Percentiles rank a stretch among this genome's conserved stretches.
Conservation (phyloP, 129 eudicot species). For the Helianthus tuberosus region DNA sequence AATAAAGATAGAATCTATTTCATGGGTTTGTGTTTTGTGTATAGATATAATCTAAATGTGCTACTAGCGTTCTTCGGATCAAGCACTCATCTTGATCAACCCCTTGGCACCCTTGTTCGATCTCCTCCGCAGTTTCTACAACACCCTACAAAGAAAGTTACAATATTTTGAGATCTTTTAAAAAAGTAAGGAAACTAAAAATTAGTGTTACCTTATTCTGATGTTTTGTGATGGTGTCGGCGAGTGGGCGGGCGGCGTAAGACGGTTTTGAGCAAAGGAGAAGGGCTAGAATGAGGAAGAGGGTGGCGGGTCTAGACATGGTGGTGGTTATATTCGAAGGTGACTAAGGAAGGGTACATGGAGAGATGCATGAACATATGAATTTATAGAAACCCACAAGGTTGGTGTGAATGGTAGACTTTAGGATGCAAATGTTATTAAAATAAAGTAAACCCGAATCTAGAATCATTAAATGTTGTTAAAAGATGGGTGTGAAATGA, state of each 20-base stretch:
- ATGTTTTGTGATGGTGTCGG: conserved; percentile 10
- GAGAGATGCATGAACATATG: conserved; percentile 6
- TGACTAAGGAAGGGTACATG: not conserved
- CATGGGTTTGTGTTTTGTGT: conserved; percentile 49
- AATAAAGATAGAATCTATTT: conserved; percentile 37
- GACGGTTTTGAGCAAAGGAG: conserved; percentile 34
- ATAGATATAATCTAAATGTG: conserved; percentile 63
- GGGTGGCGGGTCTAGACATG: conserved; percentile 34
- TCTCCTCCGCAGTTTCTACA: conserved; percentile 18
- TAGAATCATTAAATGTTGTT: not conserved
- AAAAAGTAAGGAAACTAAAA: not conserved
- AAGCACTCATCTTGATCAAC: conserved; percentile 49
- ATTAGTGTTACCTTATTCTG: conserved; percentile 30
- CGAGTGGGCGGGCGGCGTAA: conserved; percentile 31
- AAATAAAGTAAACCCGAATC: conserved; percentile 20
- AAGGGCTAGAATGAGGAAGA: conserved; percentile 36
- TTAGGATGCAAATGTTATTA: not conserved
- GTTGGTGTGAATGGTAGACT: conserved; percentile 29
- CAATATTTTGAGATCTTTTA: not conserved
- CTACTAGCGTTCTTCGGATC: conserved; percentile 52
- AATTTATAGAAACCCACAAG: conserved; percentile 27
- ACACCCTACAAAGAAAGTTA: conserved; percentile 24
- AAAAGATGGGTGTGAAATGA: conserved; percentile 26
- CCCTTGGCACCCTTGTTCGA: conserved; percentile 42
- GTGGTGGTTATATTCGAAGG: not conserved